phyloP scores from a whole-genome alignment of 106 monocot species.

The Dendrobium catenatum region DNA sequence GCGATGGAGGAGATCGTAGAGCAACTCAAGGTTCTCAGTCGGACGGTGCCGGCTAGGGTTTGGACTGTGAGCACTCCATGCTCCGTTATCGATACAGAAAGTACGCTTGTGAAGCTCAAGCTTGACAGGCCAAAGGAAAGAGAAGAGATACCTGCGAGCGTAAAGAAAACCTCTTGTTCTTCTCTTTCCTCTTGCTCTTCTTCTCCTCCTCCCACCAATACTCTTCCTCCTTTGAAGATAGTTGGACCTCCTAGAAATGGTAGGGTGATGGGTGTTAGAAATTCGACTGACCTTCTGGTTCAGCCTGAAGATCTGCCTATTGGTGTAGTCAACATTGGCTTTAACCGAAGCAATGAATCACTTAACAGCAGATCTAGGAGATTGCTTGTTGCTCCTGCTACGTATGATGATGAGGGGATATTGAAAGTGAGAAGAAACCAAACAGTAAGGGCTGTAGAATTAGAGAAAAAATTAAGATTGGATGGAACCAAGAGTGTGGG shows the following conservation, averaged over 20 bases:
- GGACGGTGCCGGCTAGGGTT: slow-evolving; percentile 26
- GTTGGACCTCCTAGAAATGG: slow-evolving; percentile 29
- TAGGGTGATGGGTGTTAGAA: slow-evolving; percentile 41
- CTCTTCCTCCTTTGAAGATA: slow-evolving; percentile 14
- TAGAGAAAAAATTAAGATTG: slow-evolving; percentile 3
- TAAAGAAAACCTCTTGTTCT: slow-evolving; percentile 9
- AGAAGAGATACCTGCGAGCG: slow-evolving; percentile 7
- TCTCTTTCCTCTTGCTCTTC: not conserved
- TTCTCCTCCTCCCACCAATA: not conserved
- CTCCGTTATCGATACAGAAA: slow-evolving; percentile 47
- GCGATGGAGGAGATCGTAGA: slow-evolving; percentile 75
- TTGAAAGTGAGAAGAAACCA: slow-evolving; percentile 17
- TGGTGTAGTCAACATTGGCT: not conserved
- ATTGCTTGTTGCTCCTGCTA: slow-evolving; percentile 6
- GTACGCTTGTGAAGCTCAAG: slow-evolving; percentile 9
- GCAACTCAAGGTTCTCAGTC: slow-evolving; percentile 46
- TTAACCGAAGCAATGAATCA: slow-evolving; percentile 5
- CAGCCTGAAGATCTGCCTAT: slow-evolving; percentile 14
- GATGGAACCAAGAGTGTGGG: slow-evolving; percentile 12
- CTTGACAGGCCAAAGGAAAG: not conserved
- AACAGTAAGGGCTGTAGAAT: slow-evolving; percentile 10
- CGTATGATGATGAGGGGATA: slow-evolving; percentile 7
- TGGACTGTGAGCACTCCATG: slow-evolving; percentile 81
- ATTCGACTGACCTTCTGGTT: not conserved
- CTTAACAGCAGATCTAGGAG: slow-evolving; percentile 23